Conservation (phyloP, 2,329 filamentous ascomycete species). For the Phaeoacremonium minimum region DNA sequence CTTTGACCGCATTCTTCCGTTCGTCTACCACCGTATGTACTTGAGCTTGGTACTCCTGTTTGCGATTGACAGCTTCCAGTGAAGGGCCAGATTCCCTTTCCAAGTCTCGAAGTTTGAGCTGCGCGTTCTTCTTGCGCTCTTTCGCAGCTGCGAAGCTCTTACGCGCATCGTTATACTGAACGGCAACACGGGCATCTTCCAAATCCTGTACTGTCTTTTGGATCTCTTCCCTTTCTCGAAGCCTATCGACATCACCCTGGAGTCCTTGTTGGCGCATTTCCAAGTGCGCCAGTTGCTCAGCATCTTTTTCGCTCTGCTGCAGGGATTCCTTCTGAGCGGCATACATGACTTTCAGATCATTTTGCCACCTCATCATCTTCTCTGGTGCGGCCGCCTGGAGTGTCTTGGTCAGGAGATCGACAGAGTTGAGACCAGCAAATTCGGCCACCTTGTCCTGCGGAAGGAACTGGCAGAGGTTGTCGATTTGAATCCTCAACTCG, state of each 20-base stretch:
- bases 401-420: slow-evolving; percentile 80
- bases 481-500: slow-evolving; percentile 83
- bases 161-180: slow-evolving; percentile 57
- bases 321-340: slow-evolving; percentile 63
- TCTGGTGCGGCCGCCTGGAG: slow-evolving; percentile 81
- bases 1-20: slow-evolving; percentile 49
- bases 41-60: slow-evolving; percentile 60
- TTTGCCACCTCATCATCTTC: slow-evolving; percentile 76
- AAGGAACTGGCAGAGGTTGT: slow-evolving; percentile 95
- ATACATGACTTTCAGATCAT: slow-evolving; percentile 66
- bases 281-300: slow-evolving; percentile 60
- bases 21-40: slow-evolving; percentile 52
- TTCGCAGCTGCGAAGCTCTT: slow-evolving; percentile 47
- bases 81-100: slow-evolving; percentile 60
- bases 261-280: slow-evolving; percentile 71
- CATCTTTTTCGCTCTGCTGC: slow-evolving; percentile 51
- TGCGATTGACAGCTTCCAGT: slow-evolving; percentile 63
- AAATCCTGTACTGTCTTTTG: slow-evolving; percentile 61
- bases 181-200: slow-evolving; percentile 59
- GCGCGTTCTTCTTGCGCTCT: slow-evolving; percentile 46
- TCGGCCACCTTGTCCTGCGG: slow-evolving; percentile 95
- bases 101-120: slow-evolving; percentile 54
- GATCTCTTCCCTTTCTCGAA: slow-evolving; percentile 70
- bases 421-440: slow-evolving; percentile 78
- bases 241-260: slow-evolving; percentile 76